phyloP scores from a whole-genome alignment of 2,329 filamentous ascomycete genomes.

The Paramyrothecium sp. region DNA sequence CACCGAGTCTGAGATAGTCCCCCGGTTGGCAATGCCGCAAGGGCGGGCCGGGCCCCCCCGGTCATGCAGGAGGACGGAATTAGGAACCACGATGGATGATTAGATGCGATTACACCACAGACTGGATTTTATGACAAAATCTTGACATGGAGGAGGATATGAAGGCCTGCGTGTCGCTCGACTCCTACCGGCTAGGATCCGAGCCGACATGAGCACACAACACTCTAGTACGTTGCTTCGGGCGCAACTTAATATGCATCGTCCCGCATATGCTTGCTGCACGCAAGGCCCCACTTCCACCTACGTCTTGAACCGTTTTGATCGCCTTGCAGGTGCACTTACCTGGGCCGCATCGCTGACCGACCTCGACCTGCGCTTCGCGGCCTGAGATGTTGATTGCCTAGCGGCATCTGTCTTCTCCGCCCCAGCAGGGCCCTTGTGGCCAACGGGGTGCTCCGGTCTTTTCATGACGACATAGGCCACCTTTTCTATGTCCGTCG shows the following conservation, averaged over 20 bases:
- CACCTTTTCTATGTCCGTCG: constrained; percentile 66
- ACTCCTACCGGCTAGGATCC: neutral
- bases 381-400: neutral
- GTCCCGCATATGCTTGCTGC: neutral
- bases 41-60: neutral
- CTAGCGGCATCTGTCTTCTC: neutral
- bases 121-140: neutral
- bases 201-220: neutral
- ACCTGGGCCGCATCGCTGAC: constrained; percentile 13
- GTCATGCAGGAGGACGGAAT: neutral
- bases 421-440: neutral
- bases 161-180: neutral
- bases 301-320: constrained; percentile 9
- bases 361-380: constrained; percentile 18
- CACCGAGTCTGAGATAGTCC: neutral
- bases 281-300: neutral
- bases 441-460: constrained; percentile 7
- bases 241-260: neutral
- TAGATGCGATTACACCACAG: neutral
- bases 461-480: constrained; percentile 65
- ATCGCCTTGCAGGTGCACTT: constrained; percentile 6
- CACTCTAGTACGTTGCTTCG: neutral
- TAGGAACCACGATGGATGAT: neutral
- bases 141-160: neutral
- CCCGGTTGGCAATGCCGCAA: neutral